A percentile compares a stretch with the other conserved stretches of the same genome.
These are phyloP conservation scores for Pichia sp. DNA, from an alignment of 1,139 yeast genomes.

Conservation along the genomic window DNA sequence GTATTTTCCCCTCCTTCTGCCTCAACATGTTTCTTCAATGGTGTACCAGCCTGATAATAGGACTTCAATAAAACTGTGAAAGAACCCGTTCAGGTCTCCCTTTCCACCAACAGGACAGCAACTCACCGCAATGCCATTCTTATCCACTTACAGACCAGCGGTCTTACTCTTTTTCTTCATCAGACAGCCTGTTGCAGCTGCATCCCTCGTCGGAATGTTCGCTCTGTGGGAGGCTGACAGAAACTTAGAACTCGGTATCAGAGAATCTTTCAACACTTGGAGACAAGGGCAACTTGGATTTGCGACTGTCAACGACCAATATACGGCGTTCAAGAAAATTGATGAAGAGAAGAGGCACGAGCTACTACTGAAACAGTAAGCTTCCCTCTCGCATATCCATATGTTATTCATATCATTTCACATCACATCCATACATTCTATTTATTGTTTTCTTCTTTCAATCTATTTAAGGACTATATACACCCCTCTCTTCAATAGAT, in stretches of 20 bases:
- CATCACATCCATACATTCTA: not conserved
- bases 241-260: slow-evolving; percentile 25
- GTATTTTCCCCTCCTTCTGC: not conserved
- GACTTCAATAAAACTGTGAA: too few species aligned
- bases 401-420: not conserved
- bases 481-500: not conserved
- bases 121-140: slow-evolving; percentile 20
- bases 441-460: not conserved
- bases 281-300: slow-evolving; percentile 26
- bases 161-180: slow-evolving; percentile 27
- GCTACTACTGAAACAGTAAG: slow-evolving; percentile 13
- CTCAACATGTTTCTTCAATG: too few species aligned
- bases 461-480: not conserved
- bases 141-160: slow-evolving; percentile 29
- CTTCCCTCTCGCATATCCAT: not conserved
- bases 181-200: slow-evolving; percentile 31
- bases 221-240: slow-evolving; percentile 30
- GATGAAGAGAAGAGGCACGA: slow-evolving; percentile 25
- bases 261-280: slow-evolving; percentile 20
- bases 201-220: slow-evolving; percentile 24
- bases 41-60: too few species aligned
- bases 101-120: not conserved
- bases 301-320: slow-evolving; percentile 25
- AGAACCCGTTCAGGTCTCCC: not conserved
- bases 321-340: slow-evolving; percentile 25